Evolutionary conservation across 1,284 basidiomycete genomes (phyloP), one percentile per base, ranked within the genome.

Genomic region (Rhodotorula sp.): DNA sequence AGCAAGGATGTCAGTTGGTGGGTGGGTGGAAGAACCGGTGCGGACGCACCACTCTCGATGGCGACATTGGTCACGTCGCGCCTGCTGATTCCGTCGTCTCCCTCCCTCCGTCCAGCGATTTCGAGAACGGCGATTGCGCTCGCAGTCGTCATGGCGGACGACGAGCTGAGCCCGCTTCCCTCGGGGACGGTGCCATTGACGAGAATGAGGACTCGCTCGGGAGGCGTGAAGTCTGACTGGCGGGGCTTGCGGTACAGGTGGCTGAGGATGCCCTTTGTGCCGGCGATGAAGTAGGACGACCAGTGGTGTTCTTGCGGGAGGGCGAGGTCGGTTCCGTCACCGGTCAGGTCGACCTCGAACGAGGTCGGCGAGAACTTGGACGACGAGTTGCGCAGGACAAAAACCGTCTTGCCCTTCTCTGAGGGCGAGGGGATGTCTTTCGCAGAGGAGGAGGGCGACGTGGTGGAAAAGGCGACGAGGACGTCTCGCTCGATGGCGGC

Each of bases 231-330:
- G 9, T n/a, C 30, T 22, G 48, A 18, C 4, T 13, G 26, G 26
- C 50, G 40, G 44, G 46, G 52, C 34, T 50, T 60, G 24, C 57
- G 65, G 58, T 65, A 46, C 18, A 87, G 87, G 62, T 85, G 83
- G 57, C 88, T 85, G 62, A 91, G 79, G 34, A 92, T 88, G 16
- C 91, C 90, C 79, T 88, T 89, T 74, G 89, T 89, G 16, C 88
- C 87, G 20, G 89, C 90, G 78, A 92, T 92, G 76, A 92, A 87
- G 79, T 92, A 93, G 78, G 88, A 90, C 77, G 90, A 89, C 92
- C 91, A 93, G 64, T 88, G 81, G 73, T 88, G 85, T 37, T 83
- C 82, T 54, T 85, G 87, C 76, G 89, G 85, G 67, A 92, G 90
- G 53, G 88, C 87, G 24, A 92, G 81, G 75, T 88, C 83, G 55